Evolutionary conservation across 75 land plant genomes (phyloP).

Genomic region (Pinus tabuliformis): DNA sequence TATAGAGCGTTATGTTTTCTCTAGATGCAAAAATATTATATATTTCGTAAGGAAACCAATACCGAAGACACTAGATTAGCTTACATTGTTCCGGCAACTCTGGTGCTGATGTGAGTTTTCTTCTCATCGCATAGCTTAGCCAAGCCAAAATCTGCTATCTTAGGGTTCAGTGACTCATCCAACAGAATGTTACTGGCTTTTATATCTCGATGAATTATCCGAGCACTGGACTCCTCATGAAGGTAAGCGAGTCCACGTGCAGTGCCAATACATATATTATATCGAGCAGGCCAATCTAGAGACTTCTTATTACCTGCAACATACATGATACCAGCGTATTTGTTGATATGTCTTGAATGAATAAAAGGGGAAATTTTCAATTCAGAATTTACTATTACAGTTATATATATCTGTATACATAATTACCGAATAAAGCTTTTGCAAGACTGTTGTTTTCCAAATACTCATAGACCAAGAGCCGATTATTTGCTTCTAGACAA

Average conservation of each 20-base stretch:
- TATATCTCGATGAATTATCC: slow-evolving; percentile 85
- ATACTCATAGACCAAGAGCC: slow-evolving; percentile 24
- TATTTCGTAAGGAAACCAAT: too few species aligned
- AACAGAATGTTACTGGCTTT: slow-evolving; percentile 91
- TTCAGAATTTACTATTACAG: too few species aligned
- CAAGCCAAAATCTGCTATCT: slow-evolving; percentile 90
- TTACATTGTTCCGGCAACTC: slow-evolving; percentile 92
- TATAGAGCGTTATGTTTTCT: too few species aligned
- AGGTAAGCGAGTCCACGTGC: slow-evolving; percentile 85
- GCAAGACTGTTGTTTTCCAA: slow-evolving; percentile 17
- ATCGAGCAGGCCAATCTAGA: slow-evolving; percentile 45
- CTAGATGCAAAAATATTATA: too few species aligned
- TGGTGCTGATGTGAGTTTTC: slow-evolving; percentile 84
- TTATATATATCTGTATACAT: neutral
- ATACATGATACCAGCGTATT: neutral
- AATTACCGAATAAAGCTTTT: slow-evolving; percentile 19
- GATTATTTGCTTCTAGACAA: slow-evolving; percentile 16
- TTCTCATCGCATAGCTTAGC: slow-evolving; percentile 83
- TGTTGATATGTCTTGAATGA: too few species aligned
- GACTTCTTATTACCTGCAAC: too few species aligned
- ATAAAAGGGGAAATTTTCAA: too few species aligned
- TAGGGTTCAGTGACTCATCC: slow-evolving; percentile 65
- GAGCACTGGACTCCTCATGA: slow-evolving; percentile 73
- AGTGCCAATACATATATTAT: slow-evolving; percentile 47
- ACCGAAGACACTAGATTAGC: neutral